phyloP scores from a whole-genome alignment of 495 filamentous ascomycete species.

The Evernia prunastri region DNA sequence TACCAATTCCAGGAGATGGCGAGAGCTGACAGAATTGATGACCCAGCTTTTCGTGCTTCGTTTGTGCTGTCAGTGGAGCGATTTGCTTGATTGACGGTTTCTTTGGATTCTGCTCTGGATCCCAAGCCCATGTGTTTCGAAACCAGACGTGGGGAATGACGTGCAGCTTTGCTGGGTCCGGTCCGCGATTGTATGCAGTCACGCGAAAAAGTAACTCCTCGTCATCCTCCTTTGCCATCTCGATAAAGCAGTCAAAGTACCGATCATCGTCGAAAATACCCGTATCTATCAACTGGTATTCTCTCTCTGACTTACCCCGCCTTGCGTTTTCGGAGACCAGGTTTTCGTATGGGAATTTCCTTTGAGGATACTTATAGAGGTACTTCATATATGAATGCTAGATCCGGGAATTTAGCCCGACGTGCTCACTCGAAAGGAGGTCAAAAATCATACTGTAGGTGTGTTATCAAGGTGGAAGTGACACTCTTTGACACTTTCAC shows the following conservation, averaged over 20 bases:
- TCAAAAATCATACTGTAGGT: slow-evolving; percentile 46
- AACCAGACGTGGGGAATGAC: slow-evolving; percentile 96
- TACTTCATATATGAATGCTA: slow-evolving; percentile 99
- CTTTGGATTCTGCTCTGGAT: slow-evolving; percentile 58
- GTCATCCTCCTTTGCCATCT: slow-evolving; percentile 86
- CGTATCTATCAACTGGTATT: slow-evolving; percentile 90
- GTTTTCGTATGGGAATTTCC: slow-evolving; percentile 84
- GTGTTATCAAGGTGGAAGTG: slow-evolving; percentile 97
- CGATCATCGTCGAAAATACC: slow-evolving; percentile 84
- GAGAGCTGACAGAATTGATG: slow-evolving; percentile 80
- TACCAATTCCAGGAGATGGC: slow-evolving; percentile 77
- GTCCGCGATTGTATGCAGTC: slow-evolving; percentile 91
- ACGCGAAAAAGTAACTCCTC: slow-evolving; percentile 90
- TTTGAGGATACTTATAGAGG: slow-evolving; percentile 94
- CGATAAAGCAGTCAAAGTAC: slow-evolving; percentile 97
- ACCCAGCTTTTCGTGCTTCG: slow-evolving; percentile 70
- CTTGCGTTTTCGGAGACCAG: slow-evolving; percentile 75
- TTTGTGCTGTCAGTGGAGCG: slow-evolving; percentile 58
- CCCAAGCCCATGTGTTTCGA: slow-evolving; percentile 94
- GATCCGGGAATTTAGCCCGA: slow-evolving; percentile 18
- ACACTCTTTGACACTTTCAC: slow-evolving; percentile 90
- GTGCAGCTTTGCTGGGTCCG: slow-evolving; percentile 82
- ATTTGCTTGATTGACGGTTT: slow-evolving; percentile 69
- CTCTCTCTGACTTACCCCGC: slow-evolving; percentile 64
- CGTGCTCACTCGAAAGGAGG: slow-evolving; percentile 33